phyloP scores from a whole-genome alignment of 495 filamentous ascomycete species.

The Xylaria acuta region DNA sequence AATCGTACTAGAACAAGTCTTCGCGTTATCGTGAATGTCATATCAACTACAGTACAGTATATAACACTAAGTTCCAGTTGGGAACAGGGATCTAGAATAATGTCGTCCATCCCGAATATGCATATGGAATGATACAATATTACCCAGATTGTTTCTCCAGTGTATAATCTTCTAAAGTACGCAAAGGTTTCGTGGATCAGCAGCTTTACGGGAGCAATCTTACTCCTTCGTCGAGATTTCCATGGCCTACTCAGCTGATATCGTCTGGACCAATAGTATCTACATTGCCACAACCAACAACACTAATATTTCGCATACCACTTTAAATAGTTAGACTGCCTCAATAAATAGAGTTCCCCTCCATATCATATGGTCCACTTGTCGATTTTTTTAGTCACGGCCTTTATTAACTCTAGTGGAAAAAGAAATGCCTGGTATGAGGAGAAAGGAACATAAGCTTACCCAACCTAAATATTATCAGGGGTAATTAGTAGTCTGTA shows the following conservation, averaged over 20 bases:
- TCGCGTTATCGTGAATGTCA: neutral
- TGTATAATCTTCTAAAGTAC: neutral
- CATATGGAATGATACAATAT: neutral
- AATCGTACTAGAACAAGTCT: neutral
- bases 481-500: neutral
- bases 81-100: neutral
- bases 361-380: neutral
- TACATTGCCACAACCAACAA: neutral
- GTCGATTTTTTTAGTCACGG: neutral
- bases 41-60: too few relatives aligned
- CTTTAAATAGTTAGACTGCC: neutral
- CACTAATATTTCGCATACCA: neutral
- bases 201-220: neutral
- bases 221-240: neutral
- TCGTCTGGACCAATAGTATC: neutral
- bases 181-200: neutral
- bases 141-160: neutral
- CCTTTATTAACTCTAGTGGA: neutral
- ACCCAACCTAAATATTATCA: neutral
- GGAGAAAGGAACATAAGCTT: slow-evolving; percentile 3
- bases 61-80: neutral
- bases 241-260: neutral
- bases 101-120: neutral
- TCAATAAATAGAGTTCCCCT: neutral
- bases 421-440: neutral